Base-by-base conservation (phyloP, 2,329 filamentous ascomycete species). In the Cucurbitaria berberidis region DNA sequence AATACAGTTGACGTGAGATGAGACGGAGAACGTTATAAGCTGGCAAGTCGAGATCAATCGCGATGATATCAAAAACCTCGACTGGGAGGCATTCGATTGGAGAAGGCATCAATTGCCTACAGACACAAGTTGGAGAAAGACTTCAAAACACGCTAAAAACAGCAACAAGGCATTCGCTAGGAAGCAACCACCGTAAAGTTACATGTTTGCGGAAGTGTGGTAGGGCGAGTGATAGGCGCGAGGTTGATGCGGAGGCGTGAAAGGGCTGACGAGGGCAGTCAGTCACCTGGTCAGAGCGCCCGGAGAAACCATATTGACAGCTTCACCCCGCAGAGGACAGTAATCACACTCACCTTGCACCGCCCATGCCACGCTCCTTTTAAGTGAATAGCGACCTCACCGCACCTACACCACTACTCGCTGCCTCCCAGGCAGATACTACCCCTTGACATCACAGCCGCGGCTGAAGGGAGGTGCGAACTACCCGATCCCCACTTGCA, bases 1-100 rank as follows among this genome's bases (percentile, higher is more conserved):
- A 45, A 45, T 64, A 47, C 9, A 70, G 48, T n/a, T 58, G 59
- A 22, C 51, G 61, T 1, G 68, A 72, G 24, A 53, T 44, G 16
- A 71, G 61, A 39, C 70, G 68, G 11, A 73, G 45, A 16, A 49
- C 41, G 21, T 60, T 55, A 24, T 64, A 63, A 10, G 56, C 57
- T 6, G 48, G 18, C 8, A 66, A 36, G 22, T 59, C 43, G 18
- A 73, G 45, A 38, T 57, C 32, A 30, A 46, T 41, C 39, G 61
- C 53, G 24, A 72, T 55, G 24, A 66, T 45, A 21, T 71, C 68
- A 30, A 67, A 60, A 6, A 72, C 55, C 64, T 73, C 70, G 15
- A 64, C 59, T 18, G 67, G 67, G 39, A 73, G 67, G 36, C 51
- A 44, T 43, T 69, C 68, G 24, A 73, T 51, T 3, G 45, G 53